Base-by-base conservation (phyloP, 75 land plant species). In the Pinus albicaulis region DNA sequence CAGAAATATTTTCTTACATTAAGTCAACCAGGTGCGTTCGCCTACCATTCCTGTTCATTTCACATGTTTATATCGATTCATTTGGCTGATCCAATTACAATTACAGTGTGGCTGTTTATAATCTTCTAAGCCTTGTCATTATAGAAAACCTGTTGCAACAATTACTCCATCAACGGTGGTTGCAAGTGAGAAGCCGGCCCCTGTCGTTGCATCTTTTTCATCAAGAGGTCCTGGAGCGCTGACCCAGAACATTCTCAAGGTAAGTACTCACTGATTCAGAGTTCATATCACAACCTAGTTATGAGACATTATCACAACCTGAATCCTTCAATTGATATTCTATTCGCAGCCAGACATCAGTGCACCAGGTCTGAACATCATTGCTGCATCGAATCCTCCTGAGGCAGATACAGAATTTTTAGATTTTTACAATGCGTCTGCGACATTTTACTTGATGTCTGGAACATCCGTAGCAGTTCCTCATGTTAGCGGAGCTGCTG, bases 161-260 rank as follows among this genome's bases (percentile, higher is more conserved):
- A 84, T 92, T 71, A 71, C 86, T 17, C 86, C 31, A 31, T 31
- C 31, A 1, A 34, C n/a, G 25, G 74, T 80, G 2, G 72, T 86
- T 8, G 15, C 52, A 22, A 74, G 78, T 0, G 70, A 81, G 28
- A 92, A 86, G 61, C 92, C 94, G 5, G 94, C 94, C 4, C 97
- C 97, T n/a, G 56, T 61, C 4, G 76, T 94, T 10, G 86, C 94
- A 11, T 82, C 80, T 36, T 94, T 92, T 73, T 92, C 97, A 2
- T 85, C 95, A 0, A 79, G 94, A 74, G 97, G 97, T 0, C 97
- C 97, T 68, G 78, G 85, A 34, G 70, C 55, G 8, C 79, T 77
- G 61, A 80, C 83, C 0, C 80, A 78, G 41, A 81, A 82, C 85
- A 76, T 94, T 71, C 80, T 92, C 73, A 94, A 94, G 90, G 97